Evolutionary conservation across 306 rosid species (phyloP).

Genomic region (Lupinus albus): DNA sequence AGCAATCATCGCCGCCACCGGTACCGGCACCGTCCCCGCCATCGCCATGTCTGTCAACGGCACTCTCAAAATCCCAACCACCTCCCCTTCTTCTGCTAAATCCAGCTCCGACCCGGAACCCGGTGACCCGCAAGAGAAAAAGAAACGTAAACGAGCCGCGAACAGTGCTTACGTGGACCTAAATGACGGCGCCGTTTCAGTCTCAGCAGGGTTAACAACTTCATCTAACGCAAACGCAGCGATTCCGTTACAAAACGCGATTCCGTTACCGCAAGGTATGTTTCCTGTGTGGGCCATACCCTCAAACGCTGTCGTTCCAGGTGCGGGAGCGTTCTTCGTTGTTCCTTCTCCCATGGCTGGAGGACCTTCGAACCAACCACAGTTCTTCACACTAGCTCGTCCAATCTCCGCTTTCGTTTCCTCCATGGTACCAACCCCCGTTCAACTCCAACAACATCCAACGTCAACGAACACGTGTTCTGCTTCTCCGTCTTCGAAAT

Average conservation of each 20-base stretch:
- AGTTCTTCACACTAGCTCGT: constrained; percentile 53
- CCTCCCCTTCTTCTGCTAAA: constrained; percentile 27
- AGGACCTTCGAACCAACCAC: constrained; percentile 55
- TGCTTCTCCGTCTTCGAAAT: constrained; percentile 29
- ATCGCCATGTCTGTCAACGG: constrained; percentile 83
- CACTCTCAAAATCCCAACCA: constrained; percentile 72
- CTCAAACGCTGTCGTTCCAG: constrained; percentile 52
- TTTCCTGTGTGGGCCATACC: constrained; percentile 81
- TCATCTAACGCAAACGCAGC: background rate
- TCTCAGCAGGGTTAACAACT: constrained; percentile 50
- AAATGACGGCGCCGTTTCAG: constrained; percentile 59
- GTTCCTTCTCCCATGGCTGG: constrained; percentile 48
- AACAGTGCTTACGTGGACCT: constrained; percentile 56
- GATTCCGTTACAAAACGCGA: constrained; percentile 44
- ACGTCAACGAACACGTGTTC: background rate
- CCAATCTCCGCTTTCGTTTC: constrained; percentile 68
- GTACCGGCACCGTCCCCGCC: constrained; percentile 78
- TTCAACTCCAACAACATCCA: constrained; percentile 45
- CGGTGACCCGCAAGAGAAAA: constrained; percentile 49
- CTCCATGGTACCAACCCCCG: constrained; percentile 43
- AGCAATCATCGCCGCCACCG: constrained; percentile 82
- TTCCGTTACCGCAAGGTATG: constrained; percentile 48
- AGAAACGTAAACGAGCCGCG: constrained; percentile 58
- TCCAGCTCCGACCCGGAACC: constrained; percentile 40
- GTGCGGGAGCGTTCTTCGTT: constrained; percentile 52